Percentiles rank a stretch among this genome's conserved stretches.
Conservation (phyloP, 2,329 filamentous ascomycete genomes). For the Penicillium griseofulvum region DNA sequence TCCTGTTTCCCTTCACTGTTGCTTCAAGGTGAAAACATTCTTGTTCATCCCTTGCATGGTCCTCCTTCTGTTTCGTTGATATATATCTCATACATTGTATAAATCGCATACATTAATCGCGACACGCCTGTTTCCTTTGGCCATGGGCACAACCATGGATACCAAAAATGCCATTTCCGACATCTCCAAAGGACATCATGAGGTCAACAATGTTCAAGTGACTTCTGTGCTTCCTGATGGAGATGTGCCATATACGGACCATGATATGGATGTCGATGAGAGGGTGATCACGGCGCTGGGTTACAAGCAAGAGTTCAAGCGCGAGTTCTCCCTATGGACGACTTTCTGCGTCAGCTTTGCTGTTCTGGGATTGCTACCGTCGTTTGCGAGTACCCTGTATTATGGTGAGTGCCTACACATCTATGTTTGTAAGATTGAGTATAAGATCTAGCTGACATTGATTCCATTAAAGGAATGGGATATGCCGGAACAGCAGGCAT, state of each 20-base stretch:
- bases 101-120: not conserved
- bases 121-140: not conserved
- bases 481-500: slow-evolving; percentile 61
- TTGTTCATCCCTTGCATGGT: not conserved
- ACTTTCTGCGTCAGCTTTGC: slow-evolving; percentile 74
- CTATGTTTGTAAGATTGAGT: not conserved
- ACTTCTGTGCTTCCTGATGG: slow-evolving; percentile 39
- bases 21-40: not conserved
- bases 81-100: not conserved
- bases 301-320: slow-evolving; percentile 63
- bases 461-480: slow-evolving; percentile 42
- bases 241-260: slow-evolving; percentile 37
- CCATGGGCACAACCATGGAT: slow-evolving; percentile 11
- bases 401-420: slow-evolving; percentile 54
- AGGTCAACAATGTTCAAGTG: slow-evolving; percentile 33
- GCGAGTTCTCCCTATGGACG: slow-evolving; percentile 71
- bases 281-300: slow-evolving; percentile 44
- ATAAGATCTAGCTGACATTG: not conserved
- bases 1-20: not conserved
- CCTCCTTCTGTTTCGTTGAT: not conserved
- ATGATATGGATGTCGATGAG: slow-evolving; percentile 42
- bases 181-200: slow-evolving; percentile 18
- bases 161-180: slow-evolving; percentile 8
- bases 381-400: slow-evolving; percentile 68
- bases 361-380: slow-evolving; percentile 67